These are phyloP conservation scores for Panaeolus papilionaceus DNA, from an alignment of 768 basidiomycete species.

Conservation along the genomic window DNA sequence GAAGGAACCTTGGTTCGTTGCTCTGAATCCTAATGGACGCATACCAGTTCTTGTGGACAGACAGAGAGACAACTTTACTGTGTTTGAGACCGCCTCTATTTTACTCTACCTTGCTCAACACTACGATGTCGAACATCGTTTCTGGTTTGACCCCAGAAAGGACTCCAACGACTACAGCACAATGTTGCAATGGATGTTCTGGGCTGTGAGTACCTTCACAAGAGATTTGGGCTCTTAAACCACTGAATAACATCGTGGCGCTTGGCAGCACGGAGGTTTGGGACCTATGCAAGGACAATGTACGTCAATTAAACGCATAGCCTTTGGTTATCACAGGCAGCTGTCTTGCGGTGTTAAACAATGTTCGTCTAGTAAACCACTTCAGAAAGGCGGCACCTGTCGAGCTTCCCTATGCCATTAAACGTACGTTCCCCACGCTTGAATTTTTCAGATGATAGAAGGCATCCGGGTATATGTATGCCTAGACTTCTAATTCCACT, in stretches of 20 bases:
- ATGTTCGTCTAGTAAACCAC: conserved; percentile 55
- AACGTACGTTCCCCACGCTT: conserved; percentile 43
- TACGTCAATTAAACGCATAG: conserved; percentile 16
- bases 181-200: conserved; percentile 85
- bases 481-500: neutral
- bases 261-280: conserved; percentile 66
- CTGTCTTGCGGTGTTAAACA: neutral
- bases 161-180: conserved; percentile 64
- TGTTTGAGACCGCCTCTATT: conserved; percentile 82
- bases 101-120: conserved; percentile 77
- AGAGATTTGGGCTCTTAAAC: neutral
- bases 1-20: conserved; percentile 69
- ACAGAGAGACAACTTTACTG: conserved; percentile 56
- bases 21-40: conserved; percentile 68
- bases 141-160: conserved; percentile 58
- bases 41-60: conserved; percentile 71
- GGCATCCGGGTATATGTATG: conserved; percentile 19
- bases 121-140: conserved; percentile 72
- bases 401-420: conserved; percentile 67
- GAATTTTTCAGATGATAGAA: neutral
- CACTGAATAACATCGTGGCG: neutral
- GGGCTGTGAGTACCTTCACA: conserved; percentile 48
- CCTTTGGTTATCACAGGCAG: neutral
- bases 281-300: conserved; percentile 83
- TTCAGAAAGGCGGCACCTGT: conserved; percentile 65